A percentile compares a stretch with the other conserved stretches of the same genome.
Evolutionary conservation across 164 flowering plant species (phyloP).

Genomic region (Litsea cubeba): DNA sequence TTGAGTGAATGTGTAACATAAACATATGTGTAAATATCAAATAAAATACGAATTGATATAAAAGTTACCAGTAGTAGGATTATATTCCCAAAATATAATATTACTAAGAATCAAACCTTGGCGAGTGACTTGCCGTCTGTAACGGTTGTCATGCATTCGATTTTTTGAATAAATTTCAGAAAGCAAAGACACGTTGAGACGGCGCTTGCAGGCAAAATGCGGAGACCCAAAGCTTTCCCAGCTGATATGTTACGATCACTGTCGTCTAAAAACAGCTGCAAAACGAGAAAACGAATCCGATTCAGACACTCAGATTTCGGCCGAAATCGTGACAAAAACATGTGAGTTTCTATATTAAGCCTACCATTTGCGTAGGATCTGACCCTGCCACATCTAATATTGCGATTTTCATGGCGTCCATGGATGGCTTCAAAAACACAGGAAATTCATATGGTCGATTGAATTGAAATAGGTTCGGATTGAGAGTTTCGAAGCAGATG

Average conservation of each 20-base stretch:
- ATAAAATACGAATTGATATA: too few species aligned
- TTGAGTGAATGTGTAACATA: too few species aligned
- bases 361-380: constrained; percentile 73
- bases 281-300: background rate
- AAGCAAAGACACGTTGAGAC: background rate
- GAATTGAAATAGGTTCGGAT: constrained; percentile 57
- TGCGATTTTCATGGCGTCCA: constrained; percentile 69
- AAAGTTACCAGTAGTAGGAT: too few species aligned
- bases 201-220: constrained; percentile 47
- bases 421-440: constrained; percentile 69
- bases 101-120: too few species aligned
- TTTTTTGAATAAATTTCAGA: too few species aligned
- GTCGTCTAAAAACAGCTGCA: constrained; percentile 81
- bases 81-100: too few species aligned
- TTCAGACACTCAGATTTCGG: background rate
- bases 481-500: constrained; percentile 86
- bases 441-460: constrained; percentile 60
- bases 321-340: background rate
- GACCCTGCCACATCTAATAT: constrained; percentile 37
- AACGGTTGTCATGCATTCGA: background rate
- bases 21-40: too few species aligned
- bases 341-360: background rate
- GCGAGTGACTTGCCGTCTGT: background rate
- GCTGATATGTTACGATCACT: constrained; percentile 57
- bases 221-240: constrained; percentile 62